Evolutionary conservation across 2,329 filamentous ascomycete genomes (phyloP).

Genomic region (Paecilomyces fulvus): DNA sequence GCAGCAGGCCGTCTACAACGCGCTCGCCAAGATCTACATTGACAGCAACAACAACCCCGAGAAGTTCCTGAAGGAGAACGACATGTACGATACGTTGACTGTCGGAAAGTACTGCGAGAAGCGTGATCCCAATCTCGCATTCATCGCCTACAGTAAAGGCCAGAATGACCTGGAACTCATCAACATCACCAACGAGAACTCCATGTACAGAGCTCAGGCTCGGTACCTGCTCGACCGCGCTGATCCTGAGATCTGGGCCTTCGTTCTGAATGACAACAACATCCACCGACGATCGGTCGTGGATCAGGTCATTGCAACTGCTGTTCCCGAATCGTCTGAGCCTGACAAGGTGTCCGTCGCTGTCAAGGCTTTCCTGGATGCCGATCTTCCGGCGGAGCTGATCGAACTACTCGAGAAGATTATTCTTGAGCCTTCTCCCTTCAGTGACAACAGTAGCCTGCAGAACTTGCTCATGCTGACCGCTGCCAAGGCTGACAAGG

Average conservation of each 20-base stretch:
- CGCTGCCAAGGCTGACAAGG: slow-evolving; percentile 92
- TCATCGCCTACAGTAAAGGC: slow-evolving; percentile 91
- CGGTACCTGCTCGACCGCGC: slow-evolving; percentile 87
- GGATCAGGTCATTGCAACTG: slow-evolving; percentile 92
- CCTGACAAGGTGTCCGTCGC: slow-evolving; percentile 92
- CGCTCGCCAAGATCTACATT: slow-evolving; percentile 98
- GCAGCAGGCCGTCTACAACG: slow-evolving; percentile 94
- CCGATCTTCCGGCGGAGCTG: slow-evolving; percentile 84
- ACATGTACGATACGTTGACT: slow-evolving; percentile 83
- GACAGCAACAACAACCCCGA: slow-evolving; percentile 98
- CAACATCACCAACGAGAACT: slow-evolving; percentile 97
- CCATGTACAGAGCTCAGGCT: slow-evolving; percentile 98
- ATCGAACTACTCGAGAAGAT: slow-evolving; percentile 99
- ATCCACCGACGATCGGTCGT: slow-evolving; percentile 87
- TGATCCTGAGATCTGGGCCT: slow-evolving; percentile 85
- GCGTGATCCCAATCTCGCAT: slow-evolving; percentile 90
- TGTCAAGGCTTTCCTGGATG: slow-evolving; percentile 84
- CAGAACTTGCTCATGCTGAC: slow-evolving; percentile 96
- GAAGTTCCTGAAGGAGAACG: slow-evolving; percentile 94
- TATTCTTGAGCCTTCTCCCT: slow-evolving; percentile 96
- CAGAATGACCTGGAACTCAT: slow-evolving; percentile 96
- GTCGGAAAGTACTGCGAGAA: slow-evolving; percentile 99
- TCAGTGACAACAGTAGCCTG: slow-evolving; percentile 93
- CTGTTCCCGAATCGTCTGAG: slow-evolving; percentile 85
- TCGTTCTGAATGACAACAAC: slow-evolving; percentile 93